phyloP scores from a whole-genome alignment of 106 monocot species.

The Dendrobium nobile region DNA sequence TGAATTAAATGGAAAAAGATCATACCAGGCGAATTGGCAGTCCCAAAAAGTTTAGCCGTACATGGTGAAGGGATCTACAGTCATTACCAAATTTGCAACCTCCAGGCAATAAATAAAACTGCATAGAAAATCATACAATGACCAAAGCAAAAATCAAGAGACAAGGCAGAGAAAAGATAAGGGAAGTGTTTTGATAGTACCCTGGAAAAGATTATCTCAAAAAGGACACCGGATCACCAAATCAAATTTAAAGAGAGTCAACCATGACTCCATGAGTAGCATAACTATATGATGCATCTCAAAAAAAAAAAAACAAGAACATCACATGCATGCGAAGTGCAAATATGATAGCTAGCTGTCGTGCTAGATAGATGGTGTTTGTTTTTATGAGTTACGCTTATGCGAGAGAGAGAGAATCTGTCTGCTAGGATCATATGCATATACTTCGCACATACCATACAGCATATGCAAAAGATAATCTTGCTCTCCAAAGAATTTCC shows the following conservation, averaged over 20 bases:
- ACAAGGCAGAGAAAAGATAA: not conserved
- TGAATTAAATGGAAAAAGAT: constrained; percentile 4
- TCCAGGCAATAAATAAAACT: constrained; percentile 4
- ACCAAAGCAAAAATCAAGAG: not conserved
- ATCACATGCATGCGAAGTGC: not conserved
- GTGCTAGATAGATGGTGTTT: not conserved
- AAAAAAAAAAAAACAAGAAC: not conserved
- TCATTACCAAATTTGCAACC: constrained; percentile 1
- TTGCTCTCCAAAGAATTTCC: no score
- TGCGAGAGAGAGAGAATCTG: no score
- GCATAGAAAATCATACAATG: not conserved
- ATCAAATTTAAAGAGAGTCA: not conserved
- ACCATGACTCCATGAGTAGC: not conserved
- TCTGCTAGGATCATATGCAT: no score
- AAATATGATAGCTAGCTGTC: not conserved
- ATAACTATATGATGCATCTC: not conserved
- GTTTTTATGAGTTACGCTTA: not conserved
- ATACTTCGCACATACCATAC: no score
- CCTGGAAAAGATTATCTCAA: not conserved
- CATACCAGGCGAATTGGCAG: constrained; percentile 67
- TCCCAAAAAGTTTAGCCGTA: constrained; percentile 57
- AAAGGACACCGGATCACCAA: not conserved
- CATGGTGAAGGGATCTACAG: not conserved
- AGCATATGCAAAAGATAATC: no score
- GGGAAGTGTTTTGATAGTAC: not conserved